Percentiles rank a stretch among this genome's conserved stretches.
Evolutionary conservation across 1,284 basidiomycete species (phyloP).

Genomic region (Microstroma glucosiphilum): DNA sequence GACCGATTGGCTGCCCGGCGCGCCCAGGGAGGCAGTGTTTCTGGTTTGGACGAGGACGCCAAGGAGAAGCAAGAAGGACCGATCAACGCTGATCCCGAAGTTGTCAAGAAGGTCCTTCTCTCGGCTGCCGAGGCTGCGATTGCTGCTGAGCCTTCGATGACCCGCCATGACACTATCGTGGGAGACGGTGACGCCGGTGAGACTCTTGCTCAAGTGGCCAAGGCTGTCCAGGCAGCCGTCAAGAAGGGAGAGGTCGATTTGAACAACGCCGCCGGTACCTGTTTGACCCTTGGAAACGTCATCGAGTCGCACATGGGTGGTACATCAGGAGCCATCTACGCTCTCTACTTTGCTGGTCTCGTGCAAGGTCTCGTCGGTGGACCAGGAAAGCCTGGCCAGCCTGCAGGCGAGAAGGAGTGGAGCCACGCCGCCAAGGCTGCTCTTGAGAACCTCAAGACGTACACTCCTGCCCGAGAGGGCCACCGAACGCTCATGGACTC

Average conservation of each 20-base stretch:
- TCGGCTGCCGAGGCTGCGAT: constrained; percentile 51
- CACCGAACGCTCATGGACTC: constrained; percentile 60
- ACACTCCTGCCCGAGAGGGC: constrained; percentile 58
- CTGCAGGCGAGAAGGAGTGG: constrained; percentile 39
- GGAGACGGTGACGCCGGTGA: constrained; percentile 50
- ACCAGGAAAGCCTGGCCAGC: constrained; percentile 21
- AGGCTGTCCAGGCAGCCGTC: constrained; percentile 40
- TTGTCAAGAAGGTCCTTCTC: constrained; percentile 45
- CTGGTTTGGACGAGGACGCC: constrained; percentile 31
- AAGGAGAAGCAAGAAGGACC: constrained; percentile 32
- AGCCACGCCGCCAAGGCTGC: constrained; percentile 35
- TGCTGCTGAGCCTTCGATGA: constrained; percentile 53
- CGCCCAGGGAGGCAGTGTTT: constrained; percentile 40
- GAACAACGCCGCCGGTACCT: constrained; percentile 40
- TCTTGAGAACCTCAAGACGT: constrained; percentile 47
- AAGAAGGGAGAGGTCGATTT: constrained; percentile 35
- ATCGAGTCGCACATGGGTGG: constrained; percentile 52
- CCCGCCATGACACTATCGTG: constrained; percentile 54
- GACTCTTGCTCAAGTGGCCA: constrained; percentile 41
- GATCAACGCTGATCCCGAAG: constrained; percentile 32
- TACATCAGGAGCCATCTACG: constrained; percentile 55
- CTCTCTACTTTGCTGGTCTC: constrained; percentile 57
- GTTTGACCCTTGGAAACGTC: constrained; percentile 40
- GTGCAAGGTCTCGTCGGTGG: constrained; percentile 40
- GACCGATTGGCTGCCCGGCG: constrained; percentile 32